Evolutionary conservation across 768 basidiomycete species (phyloP), one percentile per base, ranked within the genome.

Genomic region (Phanerodontia chrysosporium): DNA sequence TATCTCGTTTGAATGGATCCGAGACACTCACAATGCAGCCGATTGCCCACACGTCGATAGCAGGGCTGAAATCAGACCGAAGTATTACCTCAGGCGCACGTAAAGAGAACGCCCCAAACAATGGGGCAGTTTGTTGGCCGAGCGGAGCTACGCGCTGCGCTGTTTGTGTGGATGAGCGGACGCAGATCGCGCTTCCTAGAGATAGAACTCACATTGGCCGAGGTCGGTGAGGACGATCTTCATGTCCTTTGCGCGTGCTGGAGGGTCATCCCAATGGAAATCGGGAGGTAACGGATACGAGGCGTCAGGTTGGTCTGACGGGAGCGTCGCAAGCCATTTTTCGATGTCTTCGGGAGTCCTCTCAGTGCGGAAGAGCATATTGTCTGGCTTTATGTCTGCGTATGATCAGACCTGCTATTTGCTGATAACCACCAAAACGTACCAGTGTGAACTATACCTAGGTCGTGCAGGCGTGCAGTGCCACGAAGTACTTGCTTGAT

Each of bases 71-170:
- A 32, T 63, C 59, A 5, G 68, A 62, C 3, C 32, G 60, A 18
- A 72, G 59, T n/a, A 72, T 65, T 27, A 72, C 63, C 54, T 74
- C 71, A 10, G 69, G 70, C 9, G 67, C 64, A 24, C 72, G 70
- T 18, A 73, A 62, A 1, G 70, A 66, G 49, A 51, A 57, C 0
- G 64, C 58, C n/a, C 51, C 16, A 51, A 59, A 60, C 58, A 9
- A 64, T 64, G n/a, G 65, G 10, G 60, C 49, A 66, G 58, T 55
- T 51, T 51, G 39, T 58, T 61, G 16, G 62, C 63, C 57, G 61
- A 62, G 45, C 66, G 64, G 39, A 3, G 59, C 69, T 69, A 29
- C 14, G 13, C 4, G 30, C 29, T 18, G 29, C 6, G 46, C 24
- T 28, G 46, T 24, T 10, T 24, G 22, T 5, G 4, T 24, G 5